Evolutionary conservation across 768 basidiomycete genomes (phyloP).

Genomic region (Phaffia australis): DNA sequence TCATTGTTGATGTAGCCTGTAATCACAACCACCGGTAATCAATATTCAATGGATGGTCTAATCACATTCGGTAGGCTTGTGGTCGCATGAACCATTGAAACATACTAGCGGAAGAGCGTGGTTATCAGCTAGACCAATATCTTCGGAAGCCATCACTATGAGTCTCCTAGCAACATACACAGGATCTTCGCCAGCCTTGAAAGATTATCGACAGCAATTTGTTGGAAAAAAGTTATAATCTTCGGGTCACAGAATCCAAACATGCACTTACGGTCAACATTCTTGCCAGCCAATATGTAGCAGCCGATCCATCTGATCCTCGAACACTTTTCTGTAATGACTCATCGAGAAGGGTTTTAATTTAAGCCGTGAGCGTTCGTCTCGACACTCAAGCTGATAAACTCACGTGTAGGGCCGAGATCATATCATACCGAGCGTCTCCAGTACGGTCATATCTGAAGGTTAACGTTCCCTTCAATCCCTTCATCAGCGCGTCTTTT

Average conservation of each 20-base stretch:
- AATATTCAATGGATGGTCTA: no score
- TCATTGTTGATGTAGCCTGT: constrained; percentile 40
- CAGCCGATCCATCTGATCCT: constrained; percentile 63
- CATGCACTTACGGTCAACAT: constrained; percentile 52
- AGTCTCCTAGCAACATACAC: constrained; percentile 60
- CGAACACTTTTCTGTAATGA: constrained; percentile 52
- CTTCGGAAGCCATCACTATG: constrained; percentile 73
- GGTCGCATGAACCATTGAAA: no score
- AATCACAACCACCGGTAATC: not conserved
- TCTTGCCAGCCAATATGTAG: constrained; percentile 77
- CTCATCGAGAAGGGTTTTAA: no score
- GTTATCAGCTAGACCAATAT: constrained; percentile 68
- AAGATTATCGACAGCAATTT: no score
- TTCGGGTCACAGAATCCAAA: no score
- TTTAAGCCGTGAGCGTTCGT: no score
- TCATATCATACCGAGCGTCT: constrained; percentile 69
- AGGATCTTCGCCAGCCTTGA: constrained; percentile 57
- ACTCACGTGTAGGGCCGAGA: constrained; percentile 56
- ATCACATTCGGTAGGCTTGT: no score
- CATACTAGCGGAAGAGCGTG: constrained; percentile 61
- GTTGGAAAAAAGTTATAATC: not conserved
- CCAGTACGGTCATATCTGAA: constrained; percentile 66
- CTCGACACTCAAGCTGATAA: not conserved
- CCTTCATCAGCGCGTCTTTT: constrained; percentile 48
- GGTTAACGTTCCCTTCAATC: constrained; percentile 43